A percentile compares a stretch with the other conserved stretches of the same genome.
These are phyloP conservation scores for Wolfiporia cocos DNA, from an alignment of 1,284 basidiomycete genomes.

Conservation along the genomic window DNA sequence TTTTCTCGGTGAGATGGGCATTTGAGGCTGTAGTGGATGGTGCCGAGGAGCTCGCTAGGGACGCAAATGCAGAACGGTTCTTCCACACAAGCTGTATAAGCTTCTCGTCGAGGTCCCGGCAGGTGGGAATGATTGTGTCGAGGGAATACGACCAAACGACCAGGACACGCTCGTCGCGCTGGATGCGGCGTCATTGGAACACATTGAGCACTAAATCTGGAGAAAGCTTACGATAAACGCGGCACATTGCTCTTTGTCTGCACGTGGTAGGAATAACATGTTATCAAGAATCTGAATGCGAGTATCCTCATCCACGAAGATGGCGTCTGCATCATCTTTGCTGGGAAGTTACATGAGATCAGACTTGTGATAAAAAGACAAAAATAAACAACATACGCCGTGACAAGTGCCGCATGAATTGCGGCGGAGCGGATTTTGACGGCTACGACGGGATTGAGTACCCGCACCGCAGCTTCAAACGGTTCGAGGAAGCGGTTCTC, in stretches of 20 bases:
- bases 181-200: slow-evolving; percentile 1
- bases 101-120: slow-evolving; percentile 65
- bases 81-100: slow-evolving; percentile 81
- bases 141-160: slow-evolving; percentile 76
- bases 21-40: slow-evolving; percentile 42
- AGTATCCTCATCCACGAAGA: slow-evolving; percentile 50
- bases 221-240: slow-evolving; percentile 61
- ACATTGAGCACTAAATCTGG: slow-evolving; percentile 1
- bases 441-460: slow-evolving; percentile 74
- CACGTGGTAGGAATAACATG: slow-evolving; percentile 55
- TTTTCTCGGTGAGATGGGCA: slow-evolving; percentile 43
- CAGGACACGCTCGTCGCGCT: slow-evolving; percentile 71
- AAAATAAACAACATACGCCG: slow-evolving; percentile 43
- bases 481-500: slow-evolving; percentile 53
- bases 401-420: slow-evolving; percentile 70
- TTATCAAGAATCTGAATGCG: slow-evolving; percentile 65
- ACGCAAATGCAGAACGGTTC: slow-evolving; percentile 34
- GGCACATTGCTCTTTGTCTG: slow-evolving; percentile 81
- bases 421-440: slow-evolving; percentile 76
- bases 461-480: slow-evolving; percentile 64
- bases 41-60: slow-evolving; percentile 30
- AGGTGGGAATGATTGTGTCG: slow-evolving; percentile 60
- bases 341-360: slow-evolving; percentile 27
- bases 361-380: background rate
- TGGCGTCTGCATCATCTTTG: slow-evolving; percentile 41